Base-by-base conservation (phyloP, 176 grass and related monocot species). In the Juncus inflexus region DNA sequence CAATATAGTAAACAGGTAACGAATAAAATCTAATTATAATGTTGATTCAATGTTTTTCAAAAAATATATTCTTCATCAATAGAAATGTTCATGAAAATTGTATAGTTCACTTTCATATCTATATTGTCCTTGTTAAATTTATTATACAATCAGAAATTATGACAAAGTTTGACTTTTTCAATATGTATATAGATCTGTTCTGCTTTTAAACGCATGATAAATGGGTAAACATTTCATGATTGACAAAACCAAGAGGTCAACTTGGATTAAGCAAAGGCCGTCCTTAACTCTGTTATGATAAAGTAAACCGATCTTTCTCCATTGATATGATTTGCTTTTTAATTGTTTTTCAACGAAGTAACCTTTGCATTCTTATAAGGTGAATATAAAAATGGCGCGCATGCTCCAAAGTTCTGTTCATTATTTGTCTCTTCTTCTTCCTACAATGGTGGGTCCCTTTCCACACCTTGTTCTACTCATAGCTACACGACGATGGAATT, bases 381-480 rank as follows among this genome's bases (percentile, higher is more conserved):
- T 5, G 35, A 43, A 71, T 15, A 57, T 71, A 59, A 45, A 71
- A 60, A 71, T 75, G 60, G 12, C 62, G 43, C 73, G 62, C 73
- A 50, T 65, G 50, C 73, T 65, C 41, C 40, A 15, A 42, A 42
- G 52, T 49, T 65, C 60, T 76, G 64, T 76, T 75, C 72, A 10
- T 75, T 76, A 15, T 76, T 76, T 76, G 50, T 76, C 50, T 76
- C 43, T 55, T 64, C 50, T 15, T 76, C 62, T 76, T 62, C 50
- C 45, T 64, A 56, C 39, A 43, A 55, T 71, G 68, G 68, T 42
- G 68, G 67, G 68, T 58, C 68, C 68, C 51, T 19, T 38, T 55
- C 50, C 36, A 10, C 65, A 69, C 66, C 66, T 69, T 69, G 66
- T 37, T 69, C 56, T 69, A 38, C 66, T 38, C 58, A 47, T 71